These are phyloP conservation scores for Sarcodon sp. DNA, from an alignment of 768 basidiomycete species.

Conservation along the genomic window DNA sequence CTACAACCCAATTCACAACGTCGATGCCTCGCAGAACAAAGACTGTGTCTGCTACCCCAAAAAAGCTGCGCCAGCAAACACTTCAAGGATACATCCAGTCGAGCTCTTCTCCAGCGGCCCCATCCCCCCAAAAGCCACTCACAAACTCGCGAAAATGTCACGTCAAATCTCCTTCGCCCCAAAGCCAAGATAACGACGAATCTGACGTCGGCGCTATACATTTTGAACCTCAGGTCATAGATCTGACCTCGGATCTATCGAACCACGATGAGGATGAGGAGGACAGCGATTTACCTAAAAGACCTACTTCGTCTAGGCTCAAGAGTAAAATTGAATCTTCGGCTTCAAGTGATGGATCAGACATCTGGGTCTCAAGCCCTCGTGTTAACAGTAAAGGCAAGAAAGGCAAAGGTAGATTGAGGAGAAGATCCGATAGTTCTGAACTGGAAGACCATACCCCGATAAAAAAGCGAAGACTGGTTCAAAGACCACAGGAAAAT, in stretches of 20 bases:
- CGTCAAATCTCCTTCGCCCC: not conserved
- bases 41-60: constrained; percentile 8
- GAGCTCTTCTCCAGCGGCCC: constrained; percentile 14
- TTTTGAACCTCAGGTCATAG: constrained; percentile 25
- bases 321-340: not conserved
- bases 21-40: constrained; percentile 11
- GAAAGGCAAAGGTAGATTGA: constrained; percentile 8
- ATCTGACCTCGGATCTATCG: not conserved
- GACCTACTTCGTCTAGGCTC: constrained; percentile 6
- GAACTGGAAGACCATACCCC: constrained; percentile 16
- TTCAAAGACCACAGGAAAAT: constrained; percentile 30
- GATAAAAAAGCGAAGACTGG: constrained; percentile 23
- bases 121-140: constrained; percentile 1
- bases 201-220: constrained; percentile 38
- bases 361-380: not conserved
- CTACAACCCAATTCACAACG: no score
- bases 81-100: constrained; percentile 19
- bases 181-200: constrained; percentile 17
- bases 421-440: constrained; percentile 8
- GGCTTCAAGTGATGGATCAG: constrained; percentile 5
- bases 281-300: constrained; percentile 11
- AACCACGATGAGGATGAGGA: constrained; percentile 10
- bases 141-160: not conserved
- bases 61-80: constrained; percentile 29
- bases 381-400: constrained; percentile 10